Evolutionary conservation across 140 eudicot genomes (phyloP), one percentile per base, ranked within the genome.

Genomic region (Oenanthe javanica): DNA sequence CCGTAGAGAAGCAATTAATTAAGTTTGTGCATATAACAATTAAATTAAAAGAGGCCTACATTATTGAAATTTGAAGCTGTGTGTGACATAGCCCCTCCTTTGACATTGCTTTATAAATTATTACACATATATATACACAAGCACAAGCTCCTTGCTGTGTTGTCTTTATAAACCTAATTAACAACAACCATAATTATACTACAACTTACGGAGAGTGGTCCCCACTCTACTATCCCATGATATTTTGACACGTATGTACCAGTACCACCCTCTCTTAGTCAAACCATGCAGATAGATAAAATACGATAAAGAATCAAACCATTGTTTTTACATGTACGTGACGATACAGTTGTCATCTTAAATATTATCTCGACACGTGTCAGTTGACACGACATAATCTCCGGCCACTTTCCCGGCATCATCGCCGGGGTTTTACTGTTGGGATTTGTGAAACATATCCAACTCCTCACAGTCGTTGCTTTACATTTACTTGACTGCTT

Each of bases 381-480:
- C 83, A 43, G 46, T 88, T 70, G 46, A 43, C 31, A 19, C 13
- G 4, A 81, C 83, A 76, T 77, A 25, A 72, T 76, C 81, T 77
- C 75, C 91, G 77, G 77, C 77, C 9, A 43, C 2, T 19, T 10
- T 43, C 84, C 86, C 87, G 82, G 81, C 73, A 48, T 78, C 23
- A 79, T 81, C 50, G 85, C 93, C 89, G 91, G 88, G 21, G 46
- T 75, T 57, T 66, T 81, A 77, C 87, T 84, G 96, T 87, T 85
- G 91, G 96, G 87, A 84, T 86, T 63, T 66, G 79, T 48, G 92
- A 81, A 86, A 89, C 93, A 87, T 61, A 15, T 9, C 11, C 13
- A 2, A 5, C 12, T 59, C 31, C 67, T 59, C 31, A 1, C 13
- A 18, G 36, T 42, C 45, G 45, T 61, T 61, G 69, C 69, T 61